These are phyloP conservation scores for Melampsora americana DNA, from an alignment of 1,284 basidiomycete genomes.

Conservation along the genomic window DNA sequence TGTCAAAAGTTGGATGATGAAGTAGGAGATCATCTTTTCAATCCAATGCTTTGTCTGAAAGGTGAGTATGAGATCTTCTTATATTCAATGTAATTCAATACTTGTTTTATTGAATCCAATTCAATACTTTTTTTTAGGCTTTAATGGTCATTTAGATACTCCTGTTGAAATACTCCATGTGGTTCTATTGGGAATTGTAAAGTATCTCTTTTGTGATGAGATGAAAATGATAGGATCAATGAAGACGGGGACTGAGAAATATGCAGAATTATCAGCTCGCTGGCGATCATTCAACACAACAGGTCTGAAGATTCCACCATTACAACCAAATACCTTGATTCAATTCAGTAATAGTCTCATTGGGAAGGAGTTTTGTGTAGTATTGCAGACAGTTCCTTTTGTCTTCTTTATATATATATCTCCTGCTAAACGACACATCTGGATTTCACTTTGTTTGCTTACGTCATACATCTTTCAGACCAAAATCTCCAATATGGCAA, in stretches of 20 bases:
- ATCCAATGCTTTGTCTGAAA: too few species aligned
- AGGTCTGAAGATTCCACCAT: too few species aligned
- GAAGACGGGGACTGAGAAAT: constrained; percentile 44
- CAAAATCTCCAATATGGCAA: constrained; percentile 52
- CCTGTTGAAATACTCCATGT: constrained; percentile 56
- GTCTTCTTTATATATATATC: constrained; percentile 53
- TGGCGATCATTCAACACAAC: constrained; percentile 49
- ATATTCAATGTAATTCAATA: too few species aligned
- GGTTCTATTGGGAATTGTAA: constrained; percentile 55
- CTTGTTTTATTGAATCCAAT: too few species aligned
- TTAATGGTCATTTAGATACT: constrained; percentile 54
- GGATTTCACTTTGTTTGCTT: too few species aligned
- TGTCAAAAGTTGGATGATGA: too few species aligned
- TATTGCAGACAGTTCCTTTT: constrained; percentile 56
- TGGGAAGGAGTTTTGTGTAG: constrained; percentile 54
- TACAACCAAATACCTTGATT: too few species aligned
- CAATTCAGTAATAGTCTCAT: constrained; percentile 53
- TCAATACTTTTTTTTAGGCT: too few species aligned
- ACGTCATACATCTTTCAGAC: constrained; percentile 56
- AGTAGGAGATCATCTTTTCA: too few species aligned
- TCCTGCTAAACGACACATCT: constrained; percentile 45
- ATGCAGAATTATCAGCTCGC: constrained; percentile 48
- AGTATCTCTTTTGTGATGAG: constrained; percentile 56
- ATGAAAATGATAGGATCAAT: constrained; percentile 46
- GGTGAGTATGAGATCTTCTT: too few species aligned